Evolutionary conservation across 2,329 filamentous ascomycete species (phyloP), one percentile per base, ranked within the genome.

Genomic region (Neofusicoccum ribis): DNA sequence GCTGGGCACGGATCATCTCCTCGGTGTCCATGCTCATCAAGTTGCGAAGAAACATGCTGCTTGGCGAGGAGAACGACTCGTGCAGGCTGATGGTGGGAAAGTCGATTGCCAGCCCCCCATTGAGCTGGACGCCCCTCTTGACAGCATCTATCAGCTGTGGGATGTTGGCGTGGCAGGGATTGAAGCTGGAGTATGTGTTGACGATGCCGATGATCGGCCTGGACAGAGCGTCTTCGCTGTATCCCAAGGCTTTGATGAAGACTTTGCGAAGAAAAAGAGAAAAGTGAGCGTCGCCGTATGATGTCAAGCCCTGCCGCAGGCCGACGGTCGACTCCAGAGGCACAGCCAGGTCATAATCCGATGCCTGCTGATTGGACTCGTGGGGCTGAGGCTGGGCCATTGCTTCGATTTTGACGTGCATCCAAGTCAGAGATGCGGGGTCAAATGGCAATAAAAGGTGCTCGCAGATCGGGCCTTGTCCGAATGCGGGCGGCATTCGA

Each of bases 1-100:
- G 89, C 74, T 92, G 89, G 0, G 89, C 89, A 49, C 81, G 80
- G 62, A 91, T 87, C 89, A 92, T 92, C 78, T 92, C 89, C 74
- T 92, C 90, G 0, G 90, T 92, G 72, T 92, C 90, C 88, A 92
- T 91, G 69, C 87, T 89, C 89, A 92, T 92, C 65, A 92, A 72
- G 68, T 92, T 92, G 37, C 90, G 77, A 54, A 92, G 72, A 64
- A 87, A 91, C 90, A 92, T 91, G 77, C 89, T 91, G 3, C 89
- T 91, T 2, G 89, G 89, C 49, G 83, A 80, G 0, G 89, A 82
- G 72, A 92, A 92, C 2, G 82, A 84, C 80, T 92, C 89, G 69
- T 89, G 87, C 0, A 92, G 72, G 68, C 86, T 90, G 63, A 92
- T 91, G 0, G 89, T 92, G 0, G 89, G 89, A 68, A 92, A 92